Evolutionary conservation across 1,139 yeast species (phyloP).

Genomic region (Meyerozyma athensensis): DNA sequence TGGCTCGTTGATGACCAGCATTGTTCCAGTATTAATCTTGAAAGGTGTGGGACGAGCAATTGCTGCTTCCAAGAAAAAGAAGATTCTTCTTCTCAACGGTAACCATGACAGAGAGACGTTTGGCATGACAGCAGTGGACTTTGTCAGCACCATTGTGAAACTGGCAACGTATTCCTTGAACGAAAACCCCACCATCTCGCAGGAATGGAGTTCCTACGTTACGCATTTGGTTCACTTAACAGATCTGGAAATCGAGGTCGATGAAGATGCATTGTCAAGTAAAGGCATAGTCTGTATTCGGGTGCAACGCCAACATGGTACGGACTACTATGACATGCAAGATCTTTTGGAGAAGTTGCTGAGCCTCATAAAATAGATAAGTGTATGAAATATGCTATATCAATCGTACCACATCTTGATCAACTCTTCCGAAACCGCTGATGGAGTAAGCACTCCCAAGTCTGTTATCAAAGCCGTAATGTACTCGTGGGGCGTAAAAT

Average conservation of each 20-base stretch:
- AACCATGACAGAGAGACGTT: constrained; percentile 71
- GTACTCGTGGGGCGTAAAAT: constrained; percentile 93
- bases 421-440: constrained; percentile 95
- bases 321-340: constrained; percentile 32
- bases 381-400: constrained; percentile 4
- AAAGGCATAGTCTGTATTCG: constrained; percentile 46
- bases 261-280: constrained; percentile 25
- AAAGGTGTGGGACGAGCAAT: constrained; percentile 68
- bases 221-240: constrained; percentile 56
- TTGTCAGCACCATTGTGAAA: constrained; percentile 49
- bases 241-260: constrained; percentile 45
- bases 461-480: constrained; percentile 96
- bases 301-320: constrained; percentile 26
- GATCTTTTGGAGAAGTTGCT: constrained; percentile 31
- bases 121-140: constrained; percentile 58
- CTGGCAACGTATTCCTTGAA: constrained; percentile 41
- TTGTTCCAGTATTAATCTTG: constrained; percentile 69
- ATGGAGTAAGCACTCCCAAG: constrained; percentile 92
- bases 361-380: constrained; percentile 2
- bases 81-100: constrained; percentile 66
- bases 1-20: constrained; percentile 85
- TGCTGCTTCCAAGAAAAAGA: constrained; percentile 27
- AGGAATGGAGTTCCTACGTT: constrained; percentile 39
- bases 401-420: constrained; percentile 97
- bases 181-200: constrained; percentile 5